Evolutionary conservation across 1,284 basidiomycete genomes (phyloP).

Genomic region (Papiliotrema laurentii): DNA sequence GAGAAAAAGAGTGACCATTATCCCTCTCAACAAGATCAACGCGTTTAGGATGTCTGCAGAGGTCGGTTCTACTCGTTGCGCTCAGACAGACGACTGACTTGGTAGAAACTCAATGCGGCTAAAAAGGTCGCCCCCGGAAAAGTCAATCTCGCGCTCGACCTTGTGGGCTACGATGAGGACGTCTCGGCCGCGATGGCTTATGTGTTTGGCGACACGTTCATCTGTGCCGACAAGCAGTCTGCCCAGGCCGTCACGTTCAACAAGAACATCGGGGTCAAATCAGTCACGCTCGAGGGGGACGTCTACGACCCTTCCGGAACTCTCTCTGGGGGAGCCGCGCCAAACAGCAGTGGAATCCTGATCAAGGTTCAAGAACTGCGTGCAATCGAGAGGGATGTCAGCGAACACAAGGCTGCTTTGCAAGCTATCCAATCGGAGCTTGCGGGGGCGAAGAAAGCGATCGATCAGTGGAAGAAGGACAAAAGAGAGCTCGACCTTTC

Average conservation of each 20-base stretch:
- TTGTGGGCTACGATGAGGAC: conserved; percentile 80
- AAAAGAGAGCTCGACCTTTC: conserved; percentile 78
- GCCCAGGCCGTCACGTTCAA: conserved; percentile 88
- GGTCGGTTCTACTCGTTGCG: conserved; percentile 49
- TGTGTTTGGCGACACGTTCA: conserved; percentile 89
- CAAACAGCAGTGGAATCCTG: conserved; percentile 68
- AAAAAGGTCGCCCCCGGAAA: conserved; percentile 73
- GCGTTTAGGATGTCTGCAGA: conserved; percentile 61
- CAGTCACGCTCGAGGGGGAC: conserved; percentile 91
- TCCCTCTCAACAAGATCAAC: conserved; percentile 90
- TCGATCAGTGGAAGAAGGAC: conserved; percentile 66
- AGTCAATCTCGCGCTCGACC: conserved; percentile 76
- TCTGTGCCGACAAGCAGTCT: conserved; percentile 83
- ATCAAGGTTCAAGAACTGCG: conserved; percentile 81
- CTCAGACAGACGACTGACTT: not conserved
- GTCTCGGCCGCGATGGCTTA: conserved; percentile 86
- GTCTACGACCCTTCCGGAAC: conserved; percentile 96
- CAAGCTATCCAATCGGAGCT: conserved; percentile 60
- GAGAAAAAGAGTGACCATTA: conserved; percentile 86
- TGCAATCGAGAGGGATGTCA: conserved; percentile 58
- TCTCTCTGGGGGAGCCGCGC: conserved; percentile 84
- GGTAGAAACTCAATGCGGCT: conserved; percentile 71
- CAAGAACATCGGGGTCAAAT: conserved; percentile 66
- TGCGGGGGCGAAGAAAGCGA: conserved; percentile 54
- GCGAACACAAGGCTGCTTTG: conserved; percentile 56